Evolutionary conservation across 164 flowering plant species (phyloP), one percentile per base, ranked within the genome.

Genomic region (Vitis amurensis): DNA sequence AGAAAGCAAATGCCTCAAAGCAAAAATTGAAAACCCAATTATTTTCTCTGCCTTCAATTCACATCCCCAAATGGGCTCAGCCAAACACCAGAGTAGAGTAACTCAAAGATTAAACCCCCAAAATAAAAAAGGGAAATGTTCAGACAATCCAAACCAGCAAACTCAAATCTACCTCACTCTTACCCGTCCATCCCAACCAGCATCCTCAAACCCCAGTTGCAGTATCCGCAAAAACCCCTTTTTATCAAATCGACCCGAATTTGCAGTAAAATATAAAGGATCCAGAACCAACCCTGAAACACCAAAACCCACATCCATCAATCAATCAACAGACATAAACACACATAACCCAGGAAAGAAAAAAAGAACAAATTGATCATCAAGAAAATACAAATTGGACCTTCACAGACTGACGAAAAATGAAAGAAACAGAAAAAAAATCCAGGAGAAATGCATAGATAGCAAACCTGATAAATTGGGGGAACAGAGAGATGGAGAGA

Each of bases 381-480:
- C 9, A 13, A 31, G 5, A 4, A 17, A 6, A 51, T 9, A 50
- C 15, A 23, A 29, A 50, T 65, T 19, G 11, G 58, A 15, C 13
- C 11, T 6, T 14, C 53, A 19, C 14, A 47, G 23, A 44, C 19
- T 7, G 16, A 62, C 44, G 50, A 10, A 47, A 49, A 13, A 37
- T 12, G 9, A 59, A 52, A 17, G 17, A 37, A 44, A 55, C 37
- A 58, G 3, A 5, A 59, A 13, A 23, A 14, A 47, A 53, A 51
- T 37, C 44, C 7, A 50, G 11, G 8, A 15, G 4, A 31, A 50
- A 37, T 31, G 47, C 51, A 51, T 11, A 52, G 50, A 59, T 12
- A 65, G 64, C 59, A 50, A 56, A 68, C 76, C 71, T 68, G 72
- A 57, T 50, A 13, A 19, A 58, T 68, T 64, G 72, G 64, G 50